Evolutionary conservation across 495 filamentous ascomycete species (phyloP), one percentile per base, ranked within the genome.

Genomic region (Lasiosphaeria ovina): DNA sequence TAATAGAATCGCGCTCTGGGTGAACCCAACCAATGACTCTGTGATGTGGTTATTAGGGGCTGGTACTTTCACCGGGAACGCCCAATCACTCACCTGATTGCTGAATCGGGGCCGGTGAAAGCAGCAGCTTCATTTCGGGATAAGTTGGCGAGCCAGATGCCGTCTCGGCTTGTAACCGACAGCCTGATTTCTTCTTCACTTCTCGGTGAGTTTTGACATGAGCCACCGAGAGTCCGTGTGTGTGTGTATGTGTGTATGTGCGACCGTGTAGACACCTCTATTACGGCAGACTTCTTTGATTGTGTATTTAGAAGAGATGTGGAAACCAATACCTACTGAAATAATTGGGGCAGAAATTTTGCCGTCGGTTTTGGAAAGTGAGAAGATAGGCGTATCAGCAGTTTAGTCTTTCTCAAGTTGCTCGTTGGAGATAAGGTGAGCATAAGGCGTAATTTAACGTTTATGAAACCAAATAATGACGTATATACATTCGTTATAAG

Each of bases 11-110:
- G 48, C 12, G 54, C 33, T 57, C 40, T 47, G 54, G 54, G 54
- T 57, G 54, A 32, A 48, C n/a, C 54, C 54, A 47, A 35, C 54
- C 54, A 35, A 57, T 48, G 40, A 57, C 54, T 45, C 54, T 57
- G 48, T 57, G 38, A 34, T 48, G 54, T 36, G 36, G 36, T 44
- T 56, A 38, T 56, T 45, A 56, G 54, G 16, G 32, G 54, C 38
- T 42, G 40, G 2, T 56, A 45, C 11, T 44, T 47, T 45, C 35
- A 44, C 38, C 10, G 5, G 36, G 35, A 11, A 56, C 36, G 45
- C 24, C 38, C 40, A 32, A 56, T 45, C 38, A 56, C 38, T 56
- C 54, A 56, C 54, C 54, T 56, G 4, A 56, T 45, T 56, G 11
- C 54, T 45, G 54, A 56, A 56, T 56, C 54, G 40, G 33, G 54